Percentiles rank a stretch among this genome's conserved stretches.
phyloP scores from a whole-genome alignment of 495 filamentous ascomycete species.

The Aspergillus panamensis region DNA sequence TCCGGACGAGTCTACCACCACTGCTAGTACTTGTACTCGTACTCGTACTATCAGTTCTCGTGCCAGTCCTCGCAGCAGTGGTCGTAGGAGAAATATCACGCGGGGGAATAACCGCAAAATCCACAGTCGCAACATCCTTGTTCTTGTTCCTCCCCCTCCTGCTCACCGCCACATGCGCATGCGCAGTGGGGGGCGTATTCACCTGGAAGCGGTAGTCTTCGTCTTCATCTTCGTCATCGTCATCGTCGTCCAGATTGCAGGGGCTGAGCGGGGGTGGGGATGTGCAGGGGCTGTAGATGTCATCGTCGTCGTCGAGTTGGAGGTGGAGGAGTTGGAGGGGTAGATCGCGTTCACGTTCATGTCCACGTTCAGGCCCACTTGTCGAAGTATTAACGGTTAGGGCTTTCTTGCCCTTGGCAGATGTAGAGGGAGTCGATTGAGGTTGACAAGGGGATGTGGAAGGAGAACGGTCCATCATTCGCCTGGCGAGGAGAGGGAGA shows the following conservation, averaged over 20 bases:
- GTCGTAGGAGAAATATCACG: no score
- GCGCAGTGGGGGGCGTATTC: not conserved
- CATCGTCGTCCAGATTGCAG: not conserved
- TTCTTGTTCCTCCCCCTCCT: no score
- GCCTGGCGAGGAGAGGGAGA: conserved; percentile 20
- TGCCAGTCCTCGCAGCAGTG: not conserved
- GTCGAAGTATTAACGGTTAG: not conserved
- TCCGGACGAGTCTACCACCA: conserved; percentile 22
- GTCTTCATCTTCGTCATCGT: not conserved
- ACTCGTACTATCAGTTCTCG: conserved; percentile 1
- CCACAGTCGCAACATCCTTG: conserved; percentile 9
- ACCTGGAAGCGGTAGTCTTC: conserved; percentile 6
- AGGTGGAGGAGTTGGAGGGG: no score
- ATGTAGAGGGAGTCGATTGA: no score
- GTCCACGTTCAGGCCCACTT: not conserved
- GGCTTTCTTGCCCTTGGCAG: conserved; percentile 14
- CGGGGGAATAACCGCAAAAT: not conserved
- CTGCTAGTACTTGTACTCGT: conserved; percentile 10
- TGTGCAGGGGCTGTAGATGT: not conserved
- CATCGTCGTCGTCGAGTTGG: not conserved
- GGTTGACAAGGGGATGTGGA: no score
- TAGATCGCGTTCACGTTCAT: no score
- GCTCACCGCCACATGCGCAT: conserved; percentile 20
- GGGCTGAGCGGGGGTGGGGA: not conserved
- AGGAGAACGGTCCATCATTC: conserved; percentile 8